Conservation (phyloP, 2,329 filamentous ascomycete genomes). For the Diaporthe citri region DNA sequence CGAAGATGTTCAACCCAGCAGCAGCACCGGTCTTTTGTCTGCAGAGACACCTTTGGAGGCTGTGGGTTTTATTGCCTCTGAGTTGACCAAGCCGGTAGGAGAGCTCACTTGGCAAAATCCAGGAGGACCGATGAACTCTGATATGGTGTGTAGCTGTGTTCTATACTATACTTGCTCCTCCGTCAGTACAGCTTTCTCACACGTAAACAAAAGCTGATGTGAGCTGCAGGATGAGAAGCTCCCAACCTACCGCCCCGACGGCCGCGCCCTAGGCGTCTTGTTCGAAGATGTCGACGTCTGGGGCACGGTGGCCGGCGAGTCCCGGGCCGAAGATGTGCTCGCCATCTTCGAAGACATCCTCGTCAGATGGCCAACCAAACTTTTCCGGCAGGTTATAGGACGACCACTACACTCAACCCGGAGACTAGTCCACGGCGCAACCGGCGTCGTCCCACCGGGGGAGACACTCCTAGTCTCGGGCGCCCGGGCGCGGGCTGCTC, state of each 20-base stretch:
- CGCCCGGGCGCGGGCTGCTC: constrained; percentile 51
- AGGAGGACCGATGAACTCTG: neutral
- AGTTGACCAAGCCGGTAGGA: neutral
- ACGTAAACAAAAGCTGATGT: neutral
- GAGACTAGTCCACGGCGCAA: neutral
- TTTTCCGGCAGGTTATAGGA: neutral
- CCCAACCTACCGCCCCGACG: neutral
- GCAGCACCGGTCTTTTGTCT: neutral
- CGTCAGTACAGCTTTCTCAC: neutral
- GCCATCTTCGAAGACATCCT: neutral
- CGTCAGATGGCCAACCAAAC: neutral
- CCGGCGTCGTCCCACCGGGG: neutral
- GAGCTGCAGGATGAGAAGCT: neutral
- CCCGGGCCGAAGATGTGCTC: neutral
- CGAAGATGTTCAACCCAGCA: neutral
- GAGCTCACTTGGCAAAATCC: neutral
- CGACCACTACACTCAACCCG: neutral
- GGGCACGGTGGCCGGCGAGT: constrained; percentile 1
- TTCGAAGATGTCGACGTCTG: constrained; percentile 16
- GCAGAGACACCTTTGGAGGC: too few relatives aligned
- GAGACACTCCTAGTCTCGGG: constrained; percentile 48
- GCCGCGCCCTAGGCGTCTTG: neutral
- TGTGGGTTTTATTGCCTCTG: neutral
- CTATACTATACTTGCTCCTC: too few relatives aligned
- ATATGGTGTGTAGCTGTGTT: neutral